Evolutionary conservation across 2,329 filamentous ascomycete genomes (phyloP).

Genomic region (Geosmithia morbida): DNA sequence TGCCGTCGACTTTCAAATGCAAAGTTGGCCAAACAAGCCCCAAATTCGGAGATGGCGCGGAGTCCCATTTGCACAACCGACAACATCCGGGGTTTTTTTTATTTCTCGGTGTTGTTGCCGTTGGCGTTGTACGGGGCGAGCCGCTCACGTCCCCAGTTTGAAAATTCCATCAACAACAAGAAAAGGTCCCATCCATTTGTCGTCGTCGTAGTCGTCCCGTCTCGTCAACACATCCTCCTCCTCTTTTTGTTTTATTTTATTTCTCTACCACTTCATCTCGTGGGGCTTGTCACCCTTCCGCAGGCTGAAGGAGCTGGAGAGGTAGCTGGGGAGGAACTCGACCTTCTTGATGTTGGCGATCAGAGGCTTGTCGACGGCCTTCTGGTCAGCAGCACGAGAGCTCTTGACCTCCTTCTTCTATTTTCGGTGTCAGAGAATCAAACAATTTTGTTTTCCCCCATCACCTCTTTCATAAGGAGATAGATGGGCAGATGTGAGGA

Average conservation of each 20-base stretch:
- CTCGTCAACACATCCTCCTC: conserved; percentile 1
- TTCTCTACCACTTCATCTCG: conserved; percentile 94
- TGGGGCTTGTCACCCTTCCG: conserved; percentile 99
- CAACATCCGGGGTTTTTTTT: no score
- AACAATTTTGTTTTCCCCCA: no score
- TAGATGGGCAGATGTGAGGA: not conserved
- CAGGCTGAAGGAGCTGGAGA: conserved; percentile 92
- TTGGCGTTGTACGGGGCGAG: no score
- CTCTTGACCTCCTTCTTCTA: conserved; percentile 96
- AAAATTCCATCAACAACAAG: no score
- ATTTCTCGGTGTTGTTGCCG: no score
- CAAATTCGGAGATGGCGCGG: conserved; percentile 24
- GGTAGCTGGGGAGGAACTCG: conserved; percentile 84
- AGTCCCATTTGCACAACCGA: no score
- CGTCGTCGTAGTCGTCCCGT: conserved; percentile 2
- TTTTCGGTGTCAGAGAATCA: conserved; percentile 22
- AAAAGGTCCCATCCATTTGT: not conserved
- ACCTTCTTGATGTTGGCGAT: conserved; percentile 97
- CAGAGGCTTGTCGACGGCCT: conserved; percentile 94
- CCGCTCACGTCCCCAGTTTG: no score
- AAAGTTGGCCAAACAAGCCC: conserved; percentile 44
- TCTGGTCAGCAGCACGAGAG: conserved; percentile 92
- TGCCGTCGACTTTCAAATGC: conserved; percentile 52
- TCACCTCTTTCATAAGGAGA: no score
- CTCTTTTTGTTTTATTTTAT: conserved; percentile 1